These are phyloP conservation scores for Fraxinus cuspidata DNA, from an alignment of 257 asterid genomes.

Conservation along the genomic window DNA sequence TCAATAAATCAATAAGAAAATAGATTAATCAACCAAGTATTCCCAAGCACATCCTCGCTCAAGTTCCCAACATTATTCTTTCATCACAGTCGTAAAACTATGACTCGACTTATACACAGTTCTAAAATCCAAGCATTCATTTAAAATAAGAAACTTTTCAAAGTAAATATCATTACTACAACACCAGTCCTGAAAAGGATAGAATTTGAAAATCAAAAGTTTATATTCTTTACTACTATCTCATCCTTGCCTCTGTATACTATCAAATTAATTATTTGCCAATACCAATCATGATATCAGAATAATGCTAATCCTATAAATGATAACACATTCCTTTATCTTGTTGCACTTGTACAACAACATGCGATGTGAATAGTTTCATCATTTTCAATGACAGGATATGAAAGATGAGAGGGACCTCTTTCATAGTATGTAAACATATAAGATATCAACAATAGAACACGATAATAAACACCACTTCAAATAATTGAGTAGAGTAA, in stretches of 20 bases:
- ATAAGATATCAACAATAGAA: slow-evolving; percentile 14
- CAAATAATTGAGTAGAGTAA: slow-evolving; percentile 5
- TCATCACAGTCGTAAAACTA: not conserved
- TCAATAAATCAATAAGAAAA: not conserved
- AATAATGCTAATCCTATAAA: slow-evolving; percentile 1
- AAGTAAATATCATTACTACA: not conserved
- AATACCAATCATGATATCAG: not conserved
- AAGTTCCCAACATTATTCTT: not conserved
- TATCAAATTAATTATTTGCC: not conserved
- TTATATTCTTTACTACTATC: not conserved
- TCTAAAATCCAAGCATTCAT: not conserved
- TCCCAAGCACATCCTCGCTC: too few species aligned
- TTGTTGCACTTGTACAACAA: not conserved
- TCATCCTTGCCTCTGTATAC: slow-evolving; percentile 1
- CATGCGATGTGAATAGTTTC: not conserved
- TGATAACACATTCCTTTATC: not conserved
- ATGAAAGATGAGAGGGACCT: not conserved
- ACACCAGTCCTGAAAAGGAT: not conserved
- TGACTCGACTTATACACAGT: not conserved
- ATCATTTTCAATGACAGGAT: too few species aligned
- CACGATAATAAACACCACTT: not conserved
- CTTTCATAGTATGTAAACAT: not conserved
- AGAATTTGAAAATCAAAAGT: not conserved
- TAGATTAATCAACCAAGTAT: not conserved
- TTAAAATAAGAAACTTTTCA: too few species aligned